These are phyloP conservation scores for Yamadazyma atmosphaerica DNA, from an alignment of 1,139 yeast species.

Conservation along the genomic window DNA sequence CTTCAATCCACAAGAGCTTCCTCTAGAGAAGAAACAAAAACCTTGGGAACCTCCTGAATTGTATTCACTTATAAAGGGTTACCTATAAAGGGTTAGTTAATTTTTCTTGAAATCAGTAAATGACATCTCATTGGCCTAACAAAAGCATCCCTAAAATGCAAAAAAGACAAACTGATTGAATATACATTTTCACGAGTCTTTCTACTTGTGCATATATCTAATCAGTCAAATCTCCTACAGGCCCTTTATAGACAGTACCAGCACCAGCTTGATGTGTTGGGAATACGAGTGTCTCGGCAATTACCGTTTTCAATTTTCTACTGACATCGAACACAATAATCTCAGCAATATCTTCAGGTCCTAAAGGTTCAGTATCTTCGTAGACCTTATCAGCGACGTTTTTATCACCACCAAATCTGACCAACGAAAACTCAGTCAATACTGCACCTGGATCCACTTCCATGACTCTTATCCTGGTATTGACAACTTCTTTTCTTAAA, in stretches of 20 bases:
- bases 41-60: no score
- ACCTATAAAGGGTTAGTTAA: no score
- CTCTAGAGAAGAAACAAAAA: no score
- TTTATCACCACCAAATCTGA: constrained; percentile 46
- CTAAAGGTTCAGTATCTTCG: constrained; percentile 46
- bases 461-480: constrained; percentile 47
- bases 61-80: no score
- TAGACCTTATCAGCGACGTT: constrained; percentile 45
- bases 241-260: constrained; percentile 40
- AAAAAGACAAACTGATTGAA: neutral
- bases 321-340: constrained; percentile 49
- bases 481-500: constrained; percentile 47
- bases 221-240: constrained; percentile 11
- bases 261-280: constrained; percentile 62
- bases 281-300: constrained; percentile 51
- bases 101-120: no score
- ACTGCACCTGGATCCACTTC: constrained; percentile 56
- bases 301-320: constrained; percentile 49
- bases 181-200: constrained; percentile 3
- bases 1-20: no score
- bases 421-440: constrained; percentile 50
- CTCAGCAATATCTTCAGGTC: constrained; percentile 52
- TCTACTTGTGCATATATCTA: constrained; percentile 2
- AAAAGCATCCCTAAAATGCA: no score
- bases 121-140: no score